These are phyloP conservation scores for Yamadazyma aaseri DNA, from an alignment of 1,139 yeast species.

Conservation along the genomic window DNA sequence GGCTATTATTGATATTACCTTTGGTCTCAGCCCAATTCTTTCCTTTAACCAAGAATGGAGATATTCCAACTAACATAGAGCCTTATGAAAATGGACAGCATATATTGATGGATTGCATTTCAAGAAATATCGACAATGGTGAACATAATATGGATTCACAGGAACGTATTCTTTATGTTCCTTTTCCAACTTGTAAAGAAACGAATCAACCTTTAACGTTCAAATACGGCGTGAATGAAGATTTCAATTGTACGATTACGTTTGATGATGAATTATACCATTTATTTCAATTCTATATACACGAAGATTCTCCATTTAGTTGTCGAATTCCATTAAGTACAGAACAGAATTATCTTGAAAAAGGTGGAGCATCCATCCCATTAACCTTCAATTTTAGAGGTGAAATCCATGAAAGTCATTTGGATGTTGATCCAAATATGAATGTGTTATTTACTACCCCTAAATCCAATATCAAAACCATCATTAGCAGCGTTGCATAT, in stretches of 20 bases:
- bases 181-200: constrained; percentile 65
- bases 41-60: constrained; percentile 21
- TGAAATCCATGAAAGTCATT: constrained; percentile 63
- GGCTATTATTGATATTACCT: constrained; percentile 7
- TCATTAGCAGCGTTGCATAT: constrained; percentile 58
- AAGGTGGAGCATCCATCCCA: constrained; percentile 58
- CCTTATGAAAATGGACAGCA: constrained; percentile 45
- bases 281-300: constrained; percentile 69
- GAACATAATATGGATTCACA: constrained; percentile 68
- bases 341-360: constrained; percentile 39
- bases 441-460: constrained; percentile 55
- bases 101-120: constrained; percentile 58
- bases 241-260: constrained; percentile 58
- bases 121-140: constrained; percentile 70
- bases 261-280: constrained; percentile 71
- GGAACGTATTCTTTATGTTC: constrained; percentile 54
- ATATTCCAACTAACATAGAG: constrained; percentile 34
- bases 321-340: constrained; percentile 59
- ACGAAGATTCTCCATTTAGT: constrained; percentile 74
- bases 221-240: constrained; percentile 52
- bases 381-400: constrained; percentile 68
- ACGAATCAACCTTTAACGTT: constrained; percentile 58
- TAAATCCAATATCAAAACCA: constrained; percentile 28
- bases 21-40: constrained; percentile 14
- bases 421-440: constrained; percentile 62